A percentile compares a stretch with the other conserved stretches of the same genome.
Evolutionary conservation across 2,329 filamentous ascomycete genomes (phyloP).

Genomic region (Kalmusia sp.): DNA sequence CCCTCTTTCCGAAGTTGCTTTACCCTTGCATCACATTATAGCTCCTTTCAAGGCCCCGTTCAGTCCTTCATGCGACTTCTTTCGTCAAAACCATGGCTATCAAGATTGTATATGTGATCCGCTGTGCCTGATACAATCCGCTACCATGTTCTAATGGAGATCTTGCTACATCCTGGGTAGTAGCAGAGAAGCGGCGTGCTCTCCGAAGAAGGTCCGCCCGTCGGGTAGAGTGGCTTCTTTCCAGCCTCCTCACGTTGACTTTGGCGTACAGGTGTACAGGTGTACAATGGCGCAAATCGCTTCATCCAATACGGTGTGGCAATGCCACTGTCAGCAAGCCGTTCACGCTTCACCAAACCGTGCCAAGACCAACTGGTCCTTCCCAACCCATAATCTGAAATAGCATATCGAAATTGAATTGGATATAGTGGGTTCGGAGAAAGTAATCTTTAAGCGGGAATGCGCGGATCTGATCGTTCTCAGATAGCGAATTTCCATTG

Average conservation of each 20-base stretch:
- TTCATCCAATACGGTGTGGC: neutral
- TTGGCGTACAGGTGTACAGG: neutral
- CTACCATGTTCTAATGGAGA: too few species aligned
- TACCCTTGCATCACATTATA: constrained; percentile 8
- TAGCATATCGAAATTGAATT: neutral
- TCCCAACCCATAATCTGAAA: neutral
- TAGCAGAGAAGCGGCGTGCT: too few species aligned
- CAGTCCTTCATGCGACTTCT: neutral
- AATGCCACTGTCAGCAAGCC: constrained; percentile 3
- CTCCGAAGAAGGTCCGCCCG: too few species aligned
- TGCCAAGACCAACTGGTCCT: constrained; percentile 6
- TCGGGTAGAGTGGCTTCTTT: constrained; percentile 1
- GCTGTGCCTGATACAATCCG: too few species aligned
- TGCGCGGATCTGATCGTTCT: neutral
- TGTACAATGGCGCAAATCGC: neutral
- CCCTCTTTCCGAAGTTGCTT: constrained; percentile 1
- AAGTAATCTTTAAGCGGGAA: neutral
- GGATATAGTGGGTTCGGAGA: neutral
- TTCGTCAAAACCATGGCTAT: too few species aligned
- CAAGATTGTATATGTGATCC: too few species aligned
- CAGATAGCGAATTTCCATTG: neutral
- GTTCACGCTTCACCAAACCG: neutral
- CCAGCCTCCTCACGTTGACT: neutral
- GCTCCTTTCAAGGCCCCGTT: neutral
- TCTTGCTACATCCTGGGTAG: too few species aligned